phyloP scores from a whole-genome alignment of 371 early-diverging fungal genomes.

The Syncephalis plumigaleata region DNA sequence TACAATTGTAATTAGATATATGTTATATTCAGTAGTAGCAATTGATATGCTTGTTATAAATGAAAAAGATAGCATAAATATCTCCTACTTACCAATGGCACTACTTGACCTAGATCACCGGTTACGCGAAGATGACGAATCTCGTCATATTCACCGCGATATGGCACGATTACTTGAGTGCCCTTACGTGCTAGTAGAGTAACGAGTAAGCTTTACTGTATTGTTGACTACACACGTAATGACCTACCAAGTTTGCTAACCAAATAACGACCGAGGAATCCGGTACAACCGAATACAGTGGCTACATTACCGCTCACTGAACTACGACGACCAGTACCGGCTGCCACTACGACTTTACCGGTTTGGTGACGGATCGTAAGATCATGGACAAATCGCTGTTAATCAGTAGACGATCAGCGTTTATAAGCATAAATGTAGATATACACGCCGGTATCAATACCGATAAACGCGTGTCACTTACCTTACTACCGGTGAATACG shows the following conservation, averaged over 20 bases:
- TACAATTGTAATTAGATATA: background rate
- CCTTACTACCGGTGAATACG: too few species aligned
- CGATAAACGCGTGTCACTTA: too few species aligned
- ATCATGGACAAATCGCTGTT: background rate
- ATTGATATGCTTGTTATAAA: background rate
- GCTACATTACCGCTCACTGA: conserved; percentile 71
- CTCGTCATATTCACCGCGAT: conserved; percentile 73
- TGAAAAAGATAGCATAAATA: background rate
- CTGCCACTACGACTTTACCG: conserved; percentile 2
- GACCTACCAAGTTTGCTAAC: conserved; percentile 68
- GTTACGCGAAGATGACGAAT: conserved; percentile 71
- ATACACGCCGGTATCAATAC: too few species aligned
- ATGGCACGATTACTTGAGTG: conserved; percentile 81
- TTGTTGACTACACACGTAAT: background rate
- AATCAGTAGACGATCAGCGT: background rate
- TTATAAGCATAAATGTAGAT: too few species aligned
- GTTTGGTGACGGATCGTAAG: background rate
- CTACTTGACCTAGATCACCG: conserved; percentile 90
- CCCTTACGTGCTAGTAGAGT: conserved; percentile 54
- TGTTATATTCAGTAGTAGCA: conserved; percentile 1
- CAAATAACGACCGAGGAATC: conserved; percentile 89
- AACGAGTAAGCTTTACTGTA: background rate
- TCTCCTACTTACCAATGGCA: conserved; percentile 41
- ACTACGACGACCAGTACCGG: conserved; percentile 30
- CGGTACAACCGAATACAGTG: conserved; percentile 93